phyloP scores from a whole-genome alignment of 768 basidiomycete species.

The Termitomyces bulborhizus region DNA sequence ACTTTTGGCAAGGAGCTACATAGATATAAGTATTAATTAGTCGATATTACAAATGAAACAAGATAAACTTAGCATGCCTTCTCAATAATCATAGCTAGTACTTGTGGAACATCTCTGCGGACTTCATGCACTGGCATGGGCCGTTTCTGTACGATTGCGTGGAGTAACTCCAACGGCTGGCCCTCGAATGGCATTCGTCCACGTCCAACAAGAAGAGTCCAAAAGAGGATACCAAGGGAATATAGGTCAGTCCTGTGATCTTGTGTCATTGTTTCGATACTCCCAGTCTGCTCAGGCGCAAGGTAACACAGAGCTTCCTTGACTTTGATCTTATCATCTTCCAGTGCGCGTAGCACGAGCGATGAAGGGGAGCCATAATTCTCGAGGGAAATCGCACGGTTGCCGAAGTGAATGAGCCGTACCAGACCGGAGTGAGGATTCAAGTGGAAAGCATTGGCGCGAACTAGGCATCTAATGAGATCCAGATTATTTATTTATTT shows the following conservation, averaged over 20 bases:
- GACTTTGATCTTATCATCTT: constrained; percentile 64
- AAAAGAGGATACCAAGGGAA: constrained; percentile 66
- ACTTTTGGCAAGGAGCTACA: constrained; percentile 58
- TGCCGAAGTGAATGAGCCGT: constrained; percentile 69
- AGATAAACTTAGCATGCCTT: constrained; percentile 33
- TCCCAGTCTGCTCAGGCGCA: constrained; percentile 72
- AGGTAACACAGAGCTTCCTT: constrained; percentile 74
- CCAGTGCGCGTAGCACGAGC: constrained; percentile 55
- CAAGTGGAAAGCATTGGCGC: constrained; percentile 71
- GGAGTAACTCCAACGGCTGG: constrained; percentile 54
- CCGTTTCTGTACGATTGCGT: constrained; percentile 65
- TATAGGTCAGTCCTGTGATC: constrained; percentile 74
- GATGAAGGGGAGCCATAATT: constrained; percentile 67
- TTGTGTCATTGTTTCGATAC: constrained; percentile 64
- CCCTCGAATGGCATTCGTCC: constrained; percentile 62
- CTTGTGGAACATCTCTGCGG: constrained; percentile 65
- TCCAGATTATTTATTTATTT: not conserved
- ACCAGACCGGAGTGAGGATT: constrained; percentile 66
- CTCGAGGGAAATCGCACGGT: constrained; percentile 66
- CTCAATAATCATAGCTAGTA: constrained; percentile 64
- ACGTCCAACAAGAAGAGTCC: constrained; percentile 68
- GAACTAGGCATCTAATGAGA: constrained; percentile 32
- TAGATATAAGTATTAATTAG: constrained; percentile 6
- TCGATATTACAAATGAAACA: not conserved
- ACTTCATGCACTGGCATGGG: constrained; percentile 76